Evolutionary conservation across 345 rosid species (phyloP), one percentile per base, ranked within the genome.

Genomic region (Acer campestre): DNA sequence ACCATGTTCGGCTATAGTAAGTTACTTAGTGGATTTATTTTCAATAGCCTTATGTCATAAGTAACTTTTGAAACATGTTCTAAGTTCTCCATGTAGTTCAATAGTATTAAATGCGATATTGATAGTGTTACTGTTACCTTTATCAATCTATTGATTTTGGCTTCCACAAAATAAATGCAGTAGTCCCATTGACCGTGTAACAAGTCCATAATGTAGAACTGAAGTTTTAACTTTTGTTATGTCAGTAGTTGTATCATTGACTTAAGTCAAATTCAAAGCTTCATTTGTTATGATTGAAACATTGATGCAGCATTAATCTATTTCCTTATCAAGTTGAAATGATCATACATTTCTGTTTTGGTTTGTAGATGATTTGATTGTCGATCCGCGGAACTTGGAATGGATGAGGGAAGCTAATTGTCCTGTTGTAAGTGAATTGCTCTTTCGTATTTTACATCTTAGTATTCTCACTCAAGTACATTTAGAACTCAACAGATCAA

Each of bases 1-100:
- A 93, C 99, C 70, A 95, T 95, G 98, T 95, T 95, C 85, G 99
- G 99, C 68, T 95, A 93, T 79, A 90, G 99, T 95, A 92, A 93
- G 98, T 88, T 44, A 23, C 53, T 59, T 27, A 14, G 75, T 6
- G n/a, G 10, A 42, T 13, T 70, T 48, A 56, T 35, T 42, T 23
- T 73, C 16, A 44, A 61, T 3, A 42, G 40, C 40, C 23, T 3
- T 42, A 14, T 55, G 51, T 18, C 42, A 66, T 63, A 44, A 59
- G 6, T 4, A 4, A 35, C 23, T 25, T 23, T 35, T 48, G 59
- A 48, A 71, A 20, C n/a, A 42, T 59, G 46, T 64, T 59, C 46
- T 55, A 18, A 38, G 23, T 71, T 59, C 38, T 51, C 58, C 31
- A 5, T 18, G 20, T 53, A 18, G 63, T 31, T n/a, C 42, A 5